Evolutionary conservation across 495 filamentous ascomycete species (phyloP).

Genomic region (Cercophora scortea): DNA sequence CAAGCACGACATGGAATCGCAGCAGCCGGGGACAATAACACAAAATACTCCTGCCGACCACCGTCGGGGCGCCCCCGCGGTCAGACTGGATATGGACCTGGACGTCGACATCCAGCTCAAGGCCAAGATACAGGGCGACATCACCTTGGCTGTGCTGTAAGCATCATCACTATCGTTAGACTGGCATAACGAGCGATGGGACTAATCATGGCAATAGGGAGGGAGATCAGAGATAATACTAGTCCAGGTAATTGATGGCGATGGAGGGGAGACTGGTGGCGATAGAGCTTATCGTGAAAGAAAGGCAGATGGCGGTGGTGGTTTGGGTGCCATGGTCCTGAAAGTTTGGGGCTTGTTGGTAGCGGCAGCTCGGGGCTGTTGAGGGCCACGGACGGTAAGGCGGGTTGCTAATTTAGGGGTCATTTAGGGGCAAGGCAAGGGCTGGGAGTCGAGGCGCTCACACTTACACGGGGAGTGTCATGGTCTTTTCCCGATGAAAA

Average conservation of each 20-base stretch:
- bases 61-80: slow-evolving; percentile 14
- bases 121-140: slow-evolving; percentile 19
- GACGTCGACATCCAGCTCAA: slow-evolving; percentile 23
- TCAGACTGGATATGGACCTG: slow-evolving; percentile 21
- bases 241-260: neutral
- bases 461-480: too few species aligned
- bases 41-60: neutral
- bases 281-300: neutral
- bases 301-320: neutral
- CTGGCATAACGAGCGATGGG: neutral
- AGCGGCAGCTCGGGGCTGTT: too few species aligned
- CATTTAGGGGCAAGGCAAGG: too few species aligned
- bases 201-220: too few species aligned
- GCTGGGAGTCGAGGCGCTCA: too few species aligned
- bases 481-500: neutral
- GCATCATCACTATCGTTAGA: neutral
- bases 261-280: too few species aligned
- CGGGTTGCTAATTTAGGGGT: too few species aligned
- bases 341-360: too few species aligned
- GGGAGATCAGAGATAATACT: neutral
- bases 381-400: too few species aligned
- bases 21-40: too few species aligned
- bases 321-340: neutral
- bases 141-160: slow-evolving; percentile 19
- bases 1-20: too few species aligned